phyloP scores from a whole-genome alignment of 306 rosid species.

The Albizia julibrissin region DNA sequence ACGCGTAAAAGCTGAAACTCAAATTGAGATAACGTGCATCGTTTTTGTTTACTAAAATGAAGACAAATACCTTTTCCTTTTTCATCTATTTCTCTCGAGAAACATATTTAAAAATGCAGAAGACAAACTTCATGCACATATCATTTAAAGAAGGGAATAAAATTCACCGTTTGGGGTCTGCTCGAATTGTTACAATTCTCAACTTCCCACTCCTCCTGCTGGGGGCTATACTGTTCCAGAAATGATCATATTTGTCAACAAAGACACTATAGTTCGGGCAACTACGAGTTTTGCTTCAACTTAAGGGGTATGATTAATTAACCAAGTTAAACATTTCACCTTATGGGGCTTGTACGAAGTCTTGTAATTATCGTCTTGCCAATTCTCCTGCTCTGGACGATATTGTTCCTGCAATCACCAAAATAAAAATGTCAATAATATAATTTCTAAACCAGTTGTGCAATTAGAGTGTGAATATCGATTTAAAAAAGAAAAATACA shows the following conservation, averaged over 20 bases:
- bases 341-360: conserved; percentile 22
- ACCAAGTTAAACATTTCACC: conserved; percentile 23
- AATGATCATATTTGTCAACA: neutral
- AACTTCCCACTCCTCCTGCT: neutral
- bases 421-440: neutral
- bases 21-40: conserved; percentile 1
- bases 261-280: neutral
- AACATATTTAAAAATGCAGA: conserved; percentile 7
- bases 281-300: neutral
- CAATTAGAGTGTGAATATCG: neutral
- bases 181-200: neutral
- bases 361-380: conserved; percentile 23
- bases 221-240: neutral
- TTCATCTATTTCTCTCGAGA: neutral
- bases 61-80: neutral
- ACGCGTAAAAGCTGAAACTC: conserved; percentile 14
- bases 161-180: conserved; percentile 18
- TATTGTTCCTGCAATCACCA: conserved; percentile 31
- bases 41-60: neutral
- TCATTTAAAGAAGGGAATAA: neutral
- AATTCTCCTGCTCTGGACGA: conserved; percentile 36
- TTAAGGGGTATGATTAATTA: neutral
- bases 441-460: neutral
- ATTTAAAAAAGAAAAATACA: neutral
- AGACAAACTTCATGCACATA: neutral